phyloP scores from a whole-genome alignment of 2,329 filamentous ascomycete genomes.

The Dryadomyces quercus-mongolicae region DNA sequence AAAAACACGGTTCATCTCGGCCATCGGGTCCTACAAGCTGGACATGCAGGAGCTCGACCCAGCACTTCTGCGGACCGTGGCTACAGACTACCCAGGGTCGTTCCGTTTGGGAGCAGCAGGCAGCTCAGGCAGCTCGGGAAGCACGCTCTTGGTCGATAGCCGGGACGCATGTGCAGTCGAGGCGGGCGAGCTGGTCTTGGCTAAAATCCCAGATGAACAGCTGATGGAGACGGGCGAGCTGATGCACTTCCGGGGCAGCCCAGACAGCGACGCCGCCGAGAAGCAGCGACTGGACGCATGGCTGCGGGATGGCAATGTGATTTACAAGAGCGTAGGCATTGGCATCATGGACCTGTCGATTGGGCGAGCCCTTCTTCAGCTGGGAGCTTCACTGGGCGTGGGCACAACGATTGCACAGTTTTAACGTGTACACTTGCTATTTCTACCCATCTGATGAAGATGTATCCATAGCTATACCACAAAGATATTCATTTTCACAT shows the following conservation, averaged over 20 bases:
- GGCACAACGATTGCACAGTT: slow-evolving; percentile 21
- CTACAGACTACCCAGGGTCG: neutral
- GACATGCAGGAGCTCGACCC: slow-evolving; percentile 58
- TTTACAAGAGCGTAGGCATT: slow-evolving; percentile 58
- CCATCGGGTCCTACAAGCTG: slow-evolving; percentile 42
- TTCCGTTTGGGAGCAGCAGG: neutral
- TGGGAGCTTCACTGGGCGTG: slow-evolving; percentile 42
- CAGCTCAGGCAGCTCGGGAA: too few relatives aligned
- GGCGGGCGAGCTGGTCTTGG: slow-evolving; percentile 55
- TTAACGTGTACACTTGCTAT: too few relatives aligned
- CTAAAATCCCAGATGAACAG: slow-evolving; percentile 41
- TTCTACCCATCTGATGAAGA: too few relatives aligned
- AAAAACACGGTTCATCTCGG: slow-evolving; percentile 31
- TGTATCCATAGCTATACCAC: too few relatives aligned
- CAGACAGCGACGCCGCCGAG: slow-evolving; percentile 28
- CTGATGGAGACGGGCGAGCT: slow-evolving; percentile 53
- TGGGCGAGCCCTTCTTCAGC: slow-evolving; percentile 40
- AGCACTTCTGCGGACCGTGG: slow-evolving; percentile 32
- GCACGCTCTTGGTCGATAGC: slow-evolving; percentile 36
- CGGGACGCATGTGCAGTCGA: slow-evolving; percentile 49
- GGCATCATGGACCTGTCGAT: slow-evolving; percentile 58
- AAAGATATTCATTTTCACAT: too few relatives aligned
- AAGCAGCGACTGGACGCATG: slow-evolving; percentile 23
- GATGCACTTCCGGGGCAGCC: slow-evolving; percentile 26
- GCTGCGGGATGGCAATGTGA: slow-evolving; percentile 50